Evolutionary conservation across 352 stramenopile genomes (phyloP).

Genomic region (Pythium aristosporum): DNA sequence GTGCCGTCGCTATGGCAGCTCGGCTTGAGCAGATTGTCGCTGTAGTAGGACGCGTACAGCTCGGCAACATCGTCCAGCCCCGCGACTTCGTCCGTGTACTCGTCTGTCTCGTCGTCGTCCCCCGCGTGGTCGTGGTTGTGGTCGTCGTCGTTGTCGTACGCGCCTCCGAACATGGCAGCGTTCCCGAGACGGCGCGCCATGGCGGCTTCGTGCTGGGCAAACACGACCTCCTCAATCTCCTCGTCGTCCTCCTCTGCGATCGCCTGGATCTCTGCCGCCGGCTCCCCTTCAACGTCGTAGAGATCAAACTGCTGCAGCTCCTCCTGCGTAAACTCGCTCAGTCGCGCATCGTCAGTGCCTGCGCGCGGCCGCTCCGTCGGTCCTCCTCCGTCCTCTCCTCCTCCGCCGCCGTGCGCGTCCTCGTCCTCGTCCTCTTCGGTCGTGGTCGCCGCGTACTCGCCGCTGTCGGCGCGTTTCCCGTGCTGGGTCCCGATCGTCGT

Average conservation of each 20-base stretch:
- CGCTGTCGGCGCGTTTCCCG: constrained; percentile 6
- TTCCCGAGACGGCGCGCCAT: constrained; percentile 11
- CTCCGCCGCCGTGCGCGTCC: neutral
- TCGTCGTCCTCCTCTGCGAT: constrained; percentile 30
- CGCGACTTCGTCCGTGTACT: constrained; percentile 30
- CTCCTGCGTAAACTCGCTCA: constrained; percentile 24
- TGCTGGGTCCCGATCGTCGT: constrained; percentile 16
- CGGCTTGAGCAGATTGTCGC: constrained; percentile 28
- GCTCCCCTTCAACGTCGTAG: constrained; percentile 8
- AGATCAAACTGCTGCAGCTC: constrained; percentile 21
- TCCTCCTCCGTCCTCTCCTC: constrained; percentile 3
- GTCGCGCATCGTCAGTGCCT: constrained; percentile 9
- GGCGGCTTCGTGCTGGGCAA: constrained; percentile 13
- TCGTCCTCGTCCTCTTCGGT: constrained; percentile 2
- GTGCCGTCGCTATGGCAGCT: constrained; percentile 60
- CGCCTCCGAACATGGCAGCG: neutral
- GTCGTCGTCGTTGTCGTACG: constrained; percentile 11
- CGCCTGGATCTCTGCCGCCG: constrained; percentile 17
- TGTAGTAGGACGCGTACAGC: constrained; percentile 32
- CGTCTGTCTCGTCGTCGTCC: constrained; percentile 21
- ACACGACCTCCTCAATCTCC: constrained; percentile 18
- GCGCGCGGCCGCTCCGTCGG: neutral
- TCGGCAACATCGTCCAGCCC: constrained; percentile 29
- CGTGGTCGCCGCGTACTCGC: constrained; percentile 10
- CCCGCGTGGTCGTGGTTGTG: neutral